phyloP scores from a whole-genome alignment of 257 asterid genomes.

The Nicotiana otophora region DNA sequence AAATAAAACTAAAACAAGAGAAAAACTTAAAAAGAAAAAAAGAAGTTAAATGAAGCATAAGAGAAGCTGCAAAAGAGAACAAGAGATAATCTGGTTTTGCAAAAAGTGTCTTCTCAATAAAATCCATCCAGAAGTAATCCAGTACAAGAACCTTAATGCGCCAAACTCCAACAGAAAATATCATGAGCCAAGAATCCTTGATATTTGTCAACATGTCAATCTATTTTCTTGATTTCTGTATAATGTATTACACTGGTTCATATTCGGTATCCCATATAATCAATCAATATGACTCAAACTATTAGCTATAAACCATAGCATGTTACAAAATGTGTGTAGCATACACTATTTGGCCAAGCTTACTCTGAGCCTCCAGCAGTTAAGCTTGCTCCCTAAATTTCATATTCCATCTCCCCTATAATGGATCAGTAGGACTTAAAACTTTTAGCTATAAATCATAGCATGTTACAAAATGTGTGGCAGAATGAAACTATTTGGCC shows the following conservation, averaged over 20 bases:
- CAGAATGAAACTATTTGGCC: neutral
- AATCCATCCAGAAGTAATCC: neutral
- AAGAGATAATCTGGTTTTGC: neutral
- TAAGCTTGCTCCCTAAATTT: conserved; percentile 40
- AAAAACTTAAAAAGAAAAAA: neutral
- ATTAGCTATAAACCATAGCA: neutral
- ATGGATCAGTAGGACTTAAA: too few relatives aligned
- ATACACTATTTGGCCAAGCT: neutral
- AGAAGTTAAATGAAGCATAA: neutral
- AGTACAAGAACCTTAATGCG: neutral
- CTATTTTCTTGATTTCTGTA: neutral
- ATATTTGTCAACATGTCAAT: neutral
- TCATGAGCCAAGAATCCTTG: neutral
- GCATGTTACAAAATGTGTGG: conserved; percentile 3
- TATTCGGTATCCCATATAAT: neutral
- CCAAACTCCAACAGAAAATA: neutral
- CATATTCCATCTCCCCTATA: neutral
- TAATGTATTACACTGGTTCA: neutral
- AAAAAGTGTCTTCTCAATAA: neutral
- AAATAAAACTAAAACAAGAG: neutral
- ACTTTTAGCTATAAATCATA: neutral
- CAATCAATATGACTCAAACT: neutral
- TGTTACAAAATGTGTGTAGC: conserved; percentile 1
- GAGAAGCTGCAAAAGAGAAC: neutral
- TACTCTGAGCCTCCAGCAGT: neutral